Conservation (phyloP, 1,284 basidiomycete species). For the Naganishia cerealis region DNA sequence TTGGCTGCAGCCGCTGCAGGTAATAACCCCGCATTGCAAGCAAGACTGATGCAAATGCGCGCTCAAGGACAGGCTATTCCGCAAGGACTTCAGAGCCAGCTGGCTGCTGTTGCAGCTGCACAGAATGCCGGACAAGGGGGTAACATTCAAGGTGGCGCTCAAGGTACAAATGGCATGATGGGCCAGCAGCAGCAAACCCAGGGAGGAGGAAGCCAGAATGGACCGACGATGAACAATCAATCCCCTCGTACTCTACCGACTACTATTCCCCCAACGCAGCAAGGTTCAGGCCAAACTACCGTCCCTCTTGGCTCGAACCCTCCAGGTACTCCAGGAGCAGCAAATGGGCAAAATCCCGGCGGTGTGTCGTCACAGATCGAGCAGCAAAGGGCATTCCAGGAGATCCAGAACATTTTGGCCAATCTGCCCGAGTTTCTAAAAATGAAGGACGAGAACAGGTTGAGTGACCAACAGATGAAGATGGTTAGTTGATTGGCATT, state of each 20-base stretch:
- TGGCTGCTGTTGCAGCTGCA: constrained; percentile 9
- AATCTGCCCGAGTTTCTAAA: constrained; percentile 40
- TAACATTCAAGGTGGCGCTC: background rate
- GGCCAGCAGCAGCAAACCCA: constrained; percentile 2
- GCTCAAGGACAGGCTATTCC: constrained; percentile 24
- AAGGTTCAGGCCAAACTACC: background rate
- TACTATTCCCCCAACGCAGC: background rate
- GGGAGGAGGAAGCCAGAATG: background rate
- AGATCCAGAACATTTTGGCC: constrained; percentile 41
- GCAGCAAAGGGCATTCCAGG: constrained; percentile 20
- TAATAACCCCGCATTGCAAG: constrained; percentile 17
- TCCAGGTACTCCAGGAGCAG: constrained; percentile 9
- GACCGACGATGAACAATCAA: constrained; percentile 1
- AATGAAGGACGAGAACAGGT: constrained; percentile 39
- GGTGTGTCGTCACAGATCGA: background rate
- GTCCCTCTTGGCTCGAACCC: background rate
- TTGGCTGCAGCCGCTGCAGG: constrained; percentile 1
- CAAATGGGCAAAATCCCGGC: constrained; percentile 13
- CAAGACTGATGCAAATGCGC: constrained; percentile 17
- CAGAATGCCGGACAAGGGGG: constrained; percentile 7
- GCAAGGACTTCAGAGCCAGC: constrained; percentile 14
- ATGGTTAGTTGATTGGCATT: constrained; percentile 38
- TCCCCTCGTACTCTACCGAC: constrained; percentile 2
- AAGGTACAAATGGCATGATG: constrained; percentile 8
- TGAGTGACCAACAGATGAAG: constrained; percentile 42